phyloP scores from a whole-genome alignment of 805 yeast species.

The Candida tallmaniae region DNA sequence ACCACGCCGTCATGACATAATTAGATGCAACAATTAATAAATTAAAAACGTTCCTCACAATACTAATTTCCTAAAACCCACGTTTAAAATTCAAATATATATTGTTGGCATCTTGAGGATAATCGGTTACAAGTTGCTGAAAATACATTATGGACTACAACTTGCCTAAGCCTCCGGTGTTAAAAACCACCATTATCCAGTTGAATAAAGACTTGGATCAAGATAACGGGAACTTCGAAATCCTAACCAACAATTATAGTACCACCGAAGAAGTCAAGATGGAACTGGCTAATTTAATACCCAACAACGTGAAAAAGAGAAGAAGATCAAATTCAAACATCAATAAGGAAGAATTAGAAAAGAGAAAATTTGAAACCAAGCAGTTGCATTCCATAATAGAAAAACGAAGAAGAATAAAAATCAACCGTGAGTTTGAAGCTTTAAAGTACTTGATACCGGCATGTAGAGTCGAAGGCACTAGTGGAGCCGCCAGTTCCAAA shows the following conservation, averaged over 20 bases:
- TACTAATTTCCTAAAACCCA: too few relatives aligned
- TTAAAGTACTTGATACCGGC: slow-evolving; percentile 75
- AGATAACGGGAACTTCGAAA: slow-evolving; percentile 39
- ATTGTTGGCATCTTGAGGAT: too few relatives aligned
- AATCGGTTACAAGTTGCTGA: too few relatives aligned
- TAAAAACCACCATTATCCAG: slow-evolving; percentile 43
- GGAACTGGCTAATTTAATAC: neutral
- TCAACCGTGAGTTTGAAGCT: slow-evolving; percentile 81
- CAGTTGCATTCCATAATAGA: slow-evolving; percentile 71
- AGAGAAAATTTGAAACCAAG: slow-evolving; percentile 39
- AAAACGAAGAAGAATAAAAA: slow-evolving; percentile 70
- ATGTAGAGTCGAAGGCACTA: slow-evolving; percentile 38
- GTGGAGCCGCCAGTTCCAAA: slow-evolving; percentile 26
- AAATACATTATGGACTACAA: too few relatives aligned
- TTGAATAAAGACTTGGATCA: slow-evolving; percentile 39
- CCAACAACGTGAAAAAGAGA: slow-evolving; percentile 27
- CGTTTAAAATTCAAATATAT: too few relatives aligned
- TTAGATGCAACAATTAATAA: too few relatives aligned
- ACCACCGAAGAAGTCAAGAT: neutral
- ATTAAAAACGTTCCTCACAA: too few relatives aligned
- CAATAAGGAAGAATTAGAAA: slow-evolving; percentile 38
- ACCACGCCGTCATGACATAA: too few relatives aligned
- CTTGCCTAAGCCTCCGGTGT: slow-evolving; percentile 38
- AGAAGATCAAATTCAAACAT: slow-evolving; percentile 35
- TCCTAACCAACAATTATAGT: slow-evolving; percentile 35